These are phyloP conservation scores for Apiotrichum gracile DNA, from an alignment of 1,284 basidiomycete genomes.

Conservation along the genomic window DNA sequence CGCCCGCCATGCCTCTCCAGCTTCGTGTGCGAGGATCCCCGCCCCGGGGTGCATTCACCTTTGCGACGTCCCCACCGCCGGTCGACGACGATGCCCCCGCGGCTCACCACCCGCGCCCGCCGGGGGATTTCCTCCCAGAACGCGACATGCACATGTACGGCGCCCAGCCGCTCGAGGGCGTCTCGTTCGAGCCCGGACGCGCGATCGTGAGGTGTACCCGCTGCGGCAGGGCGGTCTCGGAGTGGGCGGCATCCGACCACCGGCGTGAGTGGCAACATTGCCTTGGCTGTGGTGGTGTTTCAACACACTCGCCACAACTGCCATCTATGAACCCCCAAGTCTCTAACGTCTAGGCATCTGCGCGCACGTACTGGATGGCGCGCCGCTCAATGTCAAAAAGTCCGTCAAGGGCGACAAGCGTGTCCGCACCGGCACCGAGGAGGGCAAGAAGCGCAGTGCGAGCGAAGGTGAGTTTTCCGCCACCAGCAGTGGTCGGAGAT, in stretches of 20 bases:
- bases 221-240: constrained; percentile 68
- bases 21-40: constrained; percentile 23
- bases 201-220: constrained; percentile 70
- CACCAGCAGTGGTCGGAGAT: background rate
- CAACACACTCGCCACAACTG: background rate
- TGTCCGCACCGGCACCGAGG: constrained; percentile 17
- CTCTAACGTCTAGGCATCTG: constrained; percentile 54
- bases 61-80: constrained; percentile 15
- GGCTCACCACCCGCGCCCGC: constrained; percentile 50
- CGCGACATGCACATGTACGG: constrained; percentile 83
- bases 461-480: constrained; percentile 31
- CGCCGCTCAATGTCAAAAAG: constrained; percentile 48
- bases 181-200: constrained; percentile 51
- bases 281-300: background rate
- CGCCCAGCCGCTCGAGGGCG: constrained; percentile 57
- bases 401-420: constrained; percentile 57
- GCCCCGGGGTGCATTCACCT: constrained; percentile 33
- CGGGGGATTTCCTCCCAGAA: constrained; percentile 72
- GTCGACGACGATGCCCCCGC: constrained; percentile 6
- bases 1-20: constrained; percentile 23
- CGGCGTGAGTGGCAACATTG: constrained; percentile 53
- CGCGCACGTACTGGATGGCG: constrained; percentile 53
- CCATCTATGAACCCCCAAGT: background rate
- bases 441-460: constrained; percentile 27
- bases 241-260: constrained; percentile 69